A percentile compares a stretch with the other conserved stretches of the same genome.
These are phyloP conservation scores for Lyophyllum decastes DNA, from an alignment of 768 basidiomycete species.

Conservation along the genomic window DNA sequence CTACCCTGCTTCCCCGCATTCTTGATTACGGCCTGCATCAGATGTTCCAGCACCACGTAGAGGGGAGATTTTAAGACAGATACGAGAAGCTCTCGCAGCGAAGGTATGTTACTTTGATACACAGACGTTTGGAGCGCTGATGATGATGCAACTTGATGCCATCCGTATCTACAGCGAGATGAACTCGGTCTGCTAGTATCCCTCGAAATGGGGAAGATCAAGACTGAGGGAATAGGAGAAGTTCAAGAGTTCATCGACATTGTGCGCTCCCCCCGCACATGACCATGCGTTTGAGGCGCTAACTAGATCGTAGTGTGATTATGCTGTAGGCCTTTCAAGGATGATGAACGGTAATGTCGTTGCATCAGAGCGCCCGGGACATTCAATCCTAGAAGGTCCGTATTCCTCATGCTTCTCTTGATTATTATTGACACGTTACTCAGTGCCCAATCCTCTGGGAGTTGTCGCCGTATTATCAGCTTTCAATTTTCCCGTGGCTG, in stretches of 20 bases:
- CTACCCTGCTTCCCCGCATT: not conserved
- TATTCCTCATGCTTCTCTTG: constrained; percentile 11
- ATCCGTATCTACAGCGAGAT: constrained; percentile 51
- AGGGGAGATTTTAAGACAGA: constrained; percentile 87
- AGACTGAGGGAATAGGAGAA: constrained; percentile 88
- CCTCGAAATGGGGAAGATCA: constrained; percentile 91
- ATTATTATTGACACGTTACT: constrained; percentile 21
- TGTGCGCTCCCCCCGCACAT: constrained; percentile 50
- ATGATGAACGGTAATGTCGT: constrained; percentile 93
- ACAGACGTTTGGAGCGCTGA: constrained; percentile 10
- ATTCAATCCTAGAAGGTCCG: constrained; percentile 86
- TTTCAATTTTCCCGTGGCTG: constrained; percentile 96
- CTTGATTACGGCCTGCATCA: constrained; percentile 11
- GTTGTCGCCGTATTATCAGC: constrained; percentile 79
- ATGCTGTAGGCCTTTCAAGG: constrained; percentile 88
- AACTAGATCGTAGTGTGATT: constrained; percentile 70
- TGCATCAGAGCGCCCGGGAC: constrained; percentile 87
- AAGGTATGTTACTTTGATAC: constrained; percentile 51
- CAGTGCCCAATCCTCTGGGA: constrained; percentile 89
- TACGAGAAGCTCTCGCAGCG: constrained; percentile 75
- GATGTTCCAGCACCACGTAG: constrained; percentile 83
- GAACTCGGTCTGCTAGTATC: constrained; percentile 82
- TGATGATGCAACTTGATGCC: constrained; percentile 1
- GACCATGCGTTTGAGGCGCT: constrained; percentile 6
- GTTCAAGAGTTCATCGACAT: constrained; percentile 96